Conservation (phyloP, 768 basidiomycete genomes). For the Gymnopilus junonius region DNA sequence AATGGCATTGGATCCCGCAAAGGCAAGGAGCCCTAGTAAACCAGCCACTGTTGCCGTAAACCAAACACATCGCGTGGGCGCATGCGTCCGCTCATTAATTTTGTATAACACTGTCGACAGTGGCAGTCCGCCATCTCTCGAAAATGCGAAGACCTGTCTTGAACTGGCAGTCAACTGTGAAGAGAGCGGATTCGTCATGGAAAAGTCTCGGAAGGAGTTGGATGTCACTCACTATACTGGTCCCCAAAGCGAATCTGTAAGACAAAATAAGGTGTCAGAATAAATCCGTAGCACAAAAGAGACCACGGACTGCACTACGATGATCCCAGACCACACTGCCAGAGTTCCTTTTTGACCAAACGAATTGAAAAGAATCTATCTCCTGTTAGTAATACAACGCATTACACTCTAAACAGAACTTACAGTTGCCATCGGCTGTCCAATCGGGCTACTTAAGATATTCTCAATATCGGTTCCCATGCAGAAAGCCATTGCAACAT, state of each 20-base stretch:
- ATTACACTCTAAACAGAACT: background rate
- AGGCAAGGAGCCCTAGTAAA: slow-evolving; percentile 54
- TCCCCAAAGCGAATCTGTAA: slow-evolving; percentile 51
- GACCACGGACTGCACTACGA: slow-evolving; percentile 34
- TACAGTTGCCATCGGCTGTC: slow-evolving; percentile 54
- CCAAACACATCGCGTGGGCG: slow-evolving; percentile 63
- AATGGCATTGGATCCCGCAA: slow-evolving; percentile 57
- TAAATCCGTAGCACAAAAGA: background rate
- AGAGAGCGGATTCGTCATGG: background rate
- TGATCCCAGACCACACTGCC: slow-evolving; percentile 36
- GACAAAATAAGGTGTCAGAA: background rate
- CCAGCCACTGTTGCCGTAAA: slow-evolving; percentile 46
- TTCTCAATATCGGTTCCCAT: slow-evolving; percentile 51
- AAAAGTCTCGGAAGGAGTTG: background rate
- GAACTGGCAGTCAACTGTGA: slow-evolving; percentile 22
- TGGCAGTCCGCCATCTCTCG: slow-evolving; percentile 63
- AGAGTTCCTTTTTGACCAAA: slow-evolving; percentile 38
- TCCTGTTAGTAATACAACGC: background rate
- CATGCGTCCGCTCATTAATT: slow-evolving; percentile 51
- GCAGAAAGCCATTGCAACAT: slow-evolving; percentile 59
- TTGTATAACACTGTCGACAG: slow-evolving; percentile 57
- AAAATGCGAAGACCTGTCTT: slow-evolving; percentile 67
- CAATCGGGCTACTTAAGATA: slow-evolving; percentile 38
- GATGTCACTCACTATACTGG: slow-evolving; percentile 42
- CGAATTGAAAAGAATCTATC: slow-evolving; percentile 50